Evolutionary conservation across 495 filamentous ascomycete genomes (phyloP).

Genomic region (Neurospora sp.): DNA sequence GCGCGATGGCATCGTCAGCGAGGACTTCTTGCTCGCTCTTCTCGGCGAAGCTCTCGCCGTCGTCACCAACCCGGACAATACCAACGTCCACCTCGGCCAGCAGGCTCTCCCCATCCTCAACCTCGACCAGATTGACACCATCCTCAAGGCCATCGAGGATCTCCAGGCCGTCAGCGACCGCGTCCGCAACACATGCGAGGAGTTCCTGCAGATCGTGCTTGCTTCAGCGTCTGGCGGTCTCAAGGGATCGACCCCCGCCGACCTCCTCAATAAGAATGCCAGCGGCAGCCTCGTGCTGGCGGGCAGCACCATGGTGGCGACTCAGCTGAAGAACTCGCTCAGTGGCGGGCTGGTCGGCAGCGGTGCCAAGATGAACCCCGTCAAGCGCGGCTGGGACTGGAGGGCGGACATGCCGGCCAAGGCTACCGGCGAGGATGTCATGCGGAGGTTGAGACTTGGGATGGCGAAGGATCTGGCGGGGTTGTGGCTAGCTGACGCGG

Average conservation of each 20-base stretch:
- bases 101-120: slow-evolving; percentile 32
- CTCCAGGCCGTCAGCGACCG: slow-evolving; percentile 62
- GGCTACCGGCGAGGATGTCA: slow-evolving; percentile 53
- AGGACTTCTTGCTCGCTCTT: slow-evolving; percentile 74
- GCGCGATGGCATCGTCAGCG: slow-evolving; percentile 67
- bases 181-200: slow-evolving; percentile 60
- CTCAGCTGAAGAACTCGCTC: slow-evolving; percentile 47
- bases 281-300: slow-evolving; percentile 50
- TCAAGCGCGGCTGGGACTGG: slow-evolving; percentile 81
- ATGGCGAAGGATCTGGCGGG: slow-evolving; percentile 59
- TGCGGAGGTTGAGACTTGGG: slow-evolving; percentile 61
- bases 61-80: slow-evolving; percentile 43
- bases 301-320: slow-evolving; percentile 61
- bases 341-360: slow-evolving; percentile 5
- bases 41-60: slow-evolving; percentile 76
- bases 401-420: slow-evolving; percentile 48
- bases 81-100: slow-evolving; percentile 16
- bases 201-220: slow-evolving; percentile 52
- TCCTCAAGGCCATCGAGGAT: slow-evolving; percentile 76
- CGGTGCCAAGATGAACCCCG: slow-evolving; percentile 27
- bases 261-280: slow-evolving; percentile 58
- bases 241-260: slow-evolving; percentile 46
- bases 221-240: slow-evolving; percentile 30
- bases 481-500: slow-evolving; percentile 50
- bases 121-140: slow-evolving; percentile 57